phyloP scores from a whole-genome alignment of 257 asterid genomes.

The Lycium barbarum region DNA sequence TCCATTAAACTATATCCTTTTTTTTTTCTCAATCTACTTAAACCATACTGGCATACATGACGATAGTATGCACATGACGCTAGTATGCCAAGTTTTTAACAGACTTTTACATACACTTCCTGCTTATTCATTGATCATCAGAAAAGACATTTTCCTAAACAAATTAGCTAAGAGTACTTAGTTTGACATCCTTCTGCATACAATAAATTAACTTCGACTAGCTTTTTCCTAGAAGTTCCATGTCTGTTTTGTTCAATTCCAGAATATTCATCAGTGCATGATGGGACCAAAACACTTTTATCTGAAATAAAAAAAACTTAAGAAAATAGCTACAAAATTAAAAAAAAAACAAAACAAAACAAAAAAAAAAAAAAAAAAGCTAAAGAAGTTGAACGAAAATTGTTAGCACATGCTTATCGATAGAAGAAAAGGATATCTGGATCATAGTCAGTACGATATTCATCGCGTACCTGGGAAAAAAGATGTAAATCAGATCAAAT shows the following conservation, averaged over 20 bases:
- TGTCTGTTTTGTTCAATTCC: neutral
- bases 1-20: neutral
- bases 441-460: slow-evolving; percentile 98
- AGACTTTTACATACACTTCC: neutral
- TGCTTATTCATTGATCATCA: neutral
- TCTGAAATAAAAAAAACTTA: neutral
- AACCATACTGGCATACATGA: neutral
- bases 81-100: neutral
- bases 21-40: neutral
- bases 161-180: neutral
- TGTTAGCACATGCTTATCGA: neutral
- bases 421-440: slow-evolving; percentile 90
- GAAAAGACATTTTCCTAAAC: neutral
- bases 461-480: slow-evolving; percentile 88
- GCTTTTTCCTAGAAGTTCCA: neutral
- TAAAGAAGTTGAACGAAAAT: neutral
- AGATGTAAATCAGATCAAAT: slow-evolving; percentile 32
- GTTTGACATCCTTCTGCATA: slow-evolving; percentile 23
- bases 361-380: neutral
- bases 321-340: neutral
- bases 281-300: neutral
- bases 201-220: neutral
- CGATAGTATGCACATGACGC: neutral
- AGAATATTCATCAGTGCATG: slow-evolving; percentile 10
- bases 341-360: no score